Evolutionary conservation across 2,329 filamentous ascomycete species (phyloP).

Genomic region (Cercospora sojina): DNA sequence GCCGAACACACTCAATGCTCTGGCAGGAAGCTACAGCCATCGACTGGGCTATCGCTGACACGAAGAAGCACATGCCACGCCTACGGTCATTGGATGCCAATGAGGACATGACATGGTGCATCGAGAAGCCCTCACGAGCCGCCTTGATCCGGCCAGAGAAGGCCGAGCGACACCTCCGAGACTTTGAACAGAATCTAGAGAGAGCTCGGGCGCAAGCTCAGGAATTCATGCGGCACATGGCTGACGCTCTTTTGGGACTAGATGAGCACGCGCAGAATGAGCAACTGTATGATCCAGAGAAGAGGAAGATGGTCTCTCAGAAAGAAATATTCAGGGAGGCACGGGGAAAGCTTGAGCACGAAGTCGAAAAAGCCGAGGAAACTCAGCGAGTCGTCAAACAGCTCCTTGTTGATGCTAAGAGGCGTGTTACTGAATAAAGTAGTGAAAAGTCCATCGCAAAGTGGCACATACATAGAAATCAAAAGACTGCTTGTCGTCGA

Average conservation of each 20-base stretch:
- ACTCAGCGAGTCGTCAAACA: neutral
- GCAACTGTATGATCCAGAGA: slow-evolving; percentile 4
- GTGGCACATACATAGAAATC: no score
- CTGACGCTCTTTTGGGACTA: neutral
- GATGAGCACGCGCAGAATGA: neutral
- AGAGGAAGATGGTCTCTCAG: slow-evolving; percentile 14
- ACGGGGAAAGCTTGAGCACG: neutral
- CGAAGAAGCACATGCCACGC: slow-evolving; percentile 15
- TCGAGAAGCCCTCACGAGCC: neutral
- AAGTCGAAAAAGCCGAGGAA: neutral
- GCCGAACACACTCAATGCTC: neutral
- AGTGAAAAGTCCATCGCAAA: no score
- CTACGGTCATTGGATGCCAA: neutral
- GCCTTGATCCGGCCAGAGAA: neutral
- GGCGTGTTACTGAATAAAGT: neutral
- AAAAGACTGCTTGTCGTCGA: no score
- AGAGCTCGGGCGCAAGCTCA: neutral
- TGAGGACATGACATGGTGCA: slow-evolving; percentile 14
- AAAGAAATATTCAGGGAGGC: slow-evolving; percentile 9
- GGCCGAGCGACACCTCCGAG: neutral
- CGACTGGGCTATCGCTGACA: slow-evolving; percentile 20
- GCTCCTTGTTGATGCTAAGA: neutral
- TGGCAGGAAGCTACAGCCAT: slow-evolving; percentile 10
- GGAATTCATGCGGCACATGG: neutral
- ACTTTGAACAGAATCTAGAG: neutral